Evolutionary conservation across 2,329 filamentous ascomycete genomes (phyloP), one percentile per base, ranked within the genome.

Genomic region (Fusarium keratoplasticum): DNA sequence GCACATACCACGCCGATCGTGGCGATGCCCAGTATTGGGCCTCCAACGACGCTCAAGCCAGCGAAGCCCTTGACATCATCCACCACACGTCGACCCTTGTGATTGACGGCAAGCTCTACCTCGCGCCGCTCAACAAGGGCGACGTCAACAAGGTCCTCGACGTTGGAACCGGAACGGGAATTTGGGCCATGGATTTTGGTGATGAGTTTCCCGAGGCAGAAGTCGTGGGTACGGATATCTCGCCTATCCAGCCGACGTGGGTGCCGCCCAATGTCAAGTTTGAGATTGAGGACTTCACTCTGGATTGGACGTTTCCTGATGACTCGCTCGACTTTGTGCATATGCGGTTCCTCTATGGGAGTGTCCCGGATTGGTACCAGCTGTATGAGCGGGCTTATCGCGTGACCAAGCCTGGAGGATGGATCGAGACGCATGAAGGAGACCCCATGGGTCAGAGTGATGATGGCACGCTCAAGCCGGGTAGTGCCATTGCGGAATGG

Each of bases 251-350:
- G 75, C 88, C 89, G 1, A 81, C 80, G 35, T 87, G 87, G 81
- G 86, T 91, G 0, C 76, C 78, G 5, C 71, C 78, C 1, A 80
- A 79, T 73, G 89, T 91, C 69, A 87, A 88, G 73, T 81, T 81
- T 42, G 73, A 76, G 50, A 76, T 76, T 14, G 73, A 83, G 81
- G 55, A 82, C 81, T 69, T 80, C 65, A 68, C 79, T 68, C 52
- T 77, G 60, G 31, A 76, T 27, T 81, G 80, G 80, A 81, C 78
- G 1, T 81, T 78, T 42, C 57, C 64, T 35, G 58, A 64, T 7
- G 67, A 74, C 64, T 80, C 84, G 33, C 89, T 90, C 76, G 90
- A 92, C 80, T 89, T 87, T 73, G 87, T 93, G 62, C 91, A 92
- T 77, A 87, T 88, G 9, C 87, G 88, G 33, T 84, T 88, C 74